Base-by-base conservation (phyloP, 2,329 filamentous ascomycete genomes). In the Arthrobotrys pseudoclavata region DNA sequence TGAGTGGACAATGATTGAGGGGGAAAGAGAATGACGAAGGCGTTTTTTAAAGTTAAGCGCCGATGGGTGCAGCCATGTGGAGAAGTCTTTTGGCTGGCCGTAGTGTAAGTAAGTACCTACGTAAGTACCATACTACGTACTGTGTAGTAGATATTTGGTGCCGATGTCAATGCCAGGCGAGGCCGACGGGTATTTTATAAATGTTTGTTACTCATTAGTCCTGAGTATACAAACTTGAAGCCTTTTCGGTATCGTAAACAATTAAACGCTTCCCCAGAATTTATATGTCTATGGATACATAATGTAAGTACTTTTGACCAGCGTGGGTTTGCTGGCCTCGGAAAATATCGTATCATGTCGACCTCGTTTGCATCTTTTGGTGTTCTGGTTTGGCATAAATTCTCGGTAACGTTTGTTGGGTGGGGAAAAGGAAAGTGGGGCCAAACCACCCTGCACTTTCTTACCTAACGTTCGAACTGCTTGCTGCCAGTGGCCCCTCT, bases 381-480 rank as follows among this genome's bases (percentile, higher is more conserved):
- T 37, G 53, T 40, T 57, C 31, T 40, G 29, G 53, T 57, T 57
- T 31, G 26, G 26, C 15, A 34, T 34, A 18, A 57, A 40, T 60
- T 42, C 55, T 42, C 13, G 55, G 22, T 10, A n/a, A 40, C 34
- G 55, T 60, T 70, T 55, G 55, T 26, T 15, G 45, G 52, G 37
- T 60, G 42, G 37, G 62, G 47, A 63, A 76, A 67, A 29, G 67
- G 74, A 61, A 71, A 71, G 74, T 77, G 74, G 74, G 74, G 67
- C 74, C 61, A 40, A 47, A n/a, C 42, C 37, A 57, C 34, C 42
- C 50, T 53, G 62, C 47, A 26, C 40, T 53, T 66, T 47, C 55
- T 60, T 60, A 40, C 55, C 55, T 60, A 60, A 60, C 55, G 12
- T 26, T 42, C 55, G 34, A 37, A 5, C 20, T 26, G 20, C 31